Evolutionary conservation across 2,329 filamentous ascomycete species (phyloP), one percentile per base, ranked within the genome.

Genomic region (Lachnellula subtilissima): DNA sequence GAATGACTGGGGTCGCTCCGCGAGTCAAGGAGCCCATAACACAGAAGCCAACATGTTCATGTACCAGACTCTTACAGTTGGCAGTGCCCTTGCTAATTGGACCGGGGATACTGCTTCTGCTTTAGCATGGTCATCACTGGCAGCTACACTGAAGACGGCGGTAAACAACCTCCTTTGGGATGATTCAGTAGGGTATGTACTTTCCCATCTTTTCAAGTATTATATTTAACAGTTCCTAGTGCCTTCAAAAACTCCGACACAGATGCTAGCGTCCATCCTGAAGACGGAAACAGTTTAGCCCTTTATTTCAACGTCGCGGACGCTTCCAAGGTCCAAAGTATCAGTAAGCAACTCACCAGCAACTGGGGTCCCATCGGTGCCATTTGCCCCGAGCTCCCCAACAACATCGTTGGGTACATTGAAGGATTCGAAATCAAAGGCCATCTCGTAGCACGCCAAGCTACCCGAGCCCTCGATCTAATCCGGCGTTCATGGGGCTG

Each of bases 271-370:
- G 71, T 87, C 3, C 72, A 81, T 58, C 81, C 83, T 0, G 82
- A 87, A 69, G 82, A 85, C 59, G 81, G 76, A 12, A 86, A 86
- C 68, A 75, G 77, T 52, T 74, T 84, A 67, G 76, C 80, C 0
- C 65, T 83, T 4, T 69, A 76, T 25, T 69, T 60, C 39, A 50
- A 39, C 2, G 57, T 61, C 22, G 58, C 64, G 1, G 48, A 55
- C n/a, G 19, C 57, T 3, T 19, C 64, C 67, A 7, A 66, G 63
- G 35, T 80, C 74, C 76, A 71, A 68, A n/a, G 60, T 65, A 62
- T 69, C n/a, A 67, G 64, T 7, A 40, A 56, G 23, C 28, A 57
- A 0, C 59, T 69, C 1, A 63, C 60, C 11, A 62, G 55, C 64
- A 68, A 51, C 65, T 84, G 81, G 82, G 77, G 73, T 0, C 72